These are phyloP conservation scores for Phytophthora pluvialis DNA, from an alignment of 352 stramenopile species.

Conservation along the genomic window DNA sequence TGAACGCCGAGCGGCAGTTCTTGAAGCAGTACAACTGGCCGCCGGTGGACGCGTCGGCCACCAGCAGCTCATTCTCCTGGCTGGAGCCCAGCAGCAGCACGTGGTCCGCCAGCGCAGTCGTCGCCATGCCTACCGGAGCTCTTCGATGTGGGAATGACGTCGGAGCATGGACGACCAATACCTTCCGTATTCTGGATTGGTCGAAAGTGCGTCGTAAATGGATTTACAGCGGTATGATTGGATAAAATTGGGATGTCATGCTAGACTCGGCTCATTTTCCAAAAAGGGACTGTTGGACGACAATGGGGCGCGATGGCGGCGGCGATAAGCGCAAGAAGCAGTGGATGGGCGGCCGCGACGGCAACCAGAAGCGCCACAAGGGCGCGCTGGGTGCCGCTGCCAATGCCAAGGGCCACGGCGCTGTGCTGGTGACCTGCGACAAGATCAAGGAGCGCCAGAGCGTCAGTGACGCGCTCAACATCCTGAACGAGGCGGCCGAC, in stretches of 20 bases:
- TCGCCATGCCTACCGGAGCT: slow-evolving; percentile 42
- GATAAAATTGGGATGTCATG: slow-evolving; percentile 17
- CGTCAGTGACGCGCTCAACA: slow-evolving; percentile 73
- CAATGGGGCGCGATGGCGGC: slow-evolving; percentile 40
- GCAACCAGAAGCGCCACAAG: slow-evolving; percentile 68
- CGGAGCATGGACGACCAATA: slow-evolving; percentile 26
- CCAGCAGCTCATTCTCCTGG: slow-evolving; percentile 71
- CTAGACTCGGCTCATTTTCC: slow-evolving; percentile 6
- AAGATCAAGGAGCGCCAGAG: slow-evolving; percentile 80
- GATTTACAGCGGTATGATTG: slow-evolving; percentile 19
- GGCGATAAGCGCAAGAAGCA: slow-evolving; percentile 64
- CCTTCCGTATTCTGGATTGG: slow-evolving; percentile 28
- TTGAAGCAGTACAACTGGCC: slow-evolving; percentile 82
- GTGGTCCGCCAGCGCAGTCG: slow-evolving; percentile 56
- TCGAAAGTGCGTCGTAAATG: not conserved
- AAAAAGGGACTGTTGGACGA: slow-evolving; percentile 4
- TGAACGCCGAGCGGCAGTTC: slow-evolving; percentile 57
- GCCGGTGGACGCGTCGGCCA: slow-evolving; percentile 63
- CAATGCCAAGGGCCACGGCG: slow-evolving; percentile 64
- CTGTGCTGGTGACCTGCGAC: slow-evolving; percentile 78
- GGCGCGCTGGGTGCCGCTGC: slow-evolving; percentile 49
- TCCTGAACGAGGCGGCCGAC: slow-evolving; percentile 79
- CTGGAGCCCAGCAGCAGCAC: slow-evolving; percentile 72
- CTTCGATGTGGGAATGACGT: slow-evolving; percentile 11
- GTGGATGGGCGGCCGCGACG: slow-evolving; percentile 51